Evolutionary conservation across 169 alveolate species (phyloP).

Genomic region (Amoebophrya sp.): DNA sequence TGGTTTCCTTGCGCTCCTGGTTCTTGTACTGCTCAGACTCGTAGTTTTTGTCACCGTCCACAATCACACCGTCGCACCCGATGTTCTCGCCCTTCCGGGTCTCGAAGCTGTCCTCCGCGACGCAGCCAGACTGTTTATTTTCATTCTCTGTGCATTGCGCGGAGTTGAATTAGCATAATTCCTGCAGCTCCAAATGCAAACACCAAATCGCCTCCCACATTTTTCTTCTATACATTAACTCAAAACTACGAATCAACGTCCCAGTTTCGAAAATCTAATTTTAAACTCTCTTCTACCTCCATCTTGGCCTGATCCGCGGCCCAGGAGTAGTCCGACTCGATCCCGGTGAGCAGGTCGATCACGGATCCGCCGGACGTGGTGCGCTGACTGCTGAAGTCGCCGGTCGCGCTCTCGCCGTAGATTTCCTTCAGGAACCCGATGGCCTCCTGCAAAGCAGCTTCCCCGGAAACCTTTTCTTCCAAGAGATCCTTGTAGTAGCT

Average conservation of each 20-base stretch:
- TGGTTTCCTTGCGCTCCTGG: not conserved
- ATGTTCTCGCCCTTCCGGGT: conserved; percentile 4
- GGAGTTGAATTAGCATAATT: too few relatives aligned
- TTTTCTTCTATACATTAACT: too few relatives aligned
- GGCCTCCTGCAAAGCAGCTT: not conserved
- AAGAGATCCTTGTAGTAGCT: not conserved
- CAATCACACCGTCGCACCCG: conserved; percentile 21
- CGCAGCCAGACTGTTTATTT: not conserved
- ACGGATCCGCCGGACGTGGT: not conserved
- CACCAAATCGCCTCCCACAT: too few relatives aligned
- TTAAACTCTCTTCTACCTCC: not conserved
- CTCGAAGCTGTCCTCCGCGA: not conserved
- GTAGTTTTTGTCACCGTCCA: not conserved
- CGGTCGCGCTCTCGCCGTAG: not conserved
- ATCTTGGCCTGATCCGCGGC: conserved; percentile 20
- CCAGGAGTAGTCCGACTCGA: not conserved
- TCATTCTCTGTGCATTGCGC: too few relatives aligned
- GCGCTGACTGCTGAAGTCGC: not conserved
- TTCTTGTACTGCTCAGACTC: conserved; percentile 24
- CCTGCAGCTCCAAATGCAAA: too few relatives aligned
- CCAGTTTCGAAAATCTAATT: too few relatives aligned
- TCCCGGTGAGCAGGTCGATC: not conserved
- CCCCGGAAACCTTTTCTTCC: not conserved
- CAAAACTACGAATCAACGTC: too few relatives aligned
- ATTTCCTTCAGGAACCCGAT: not conserved